phyloP scores from a whole-genome alignment of 345 rosid species.

The Psidium guajava region DNA sequence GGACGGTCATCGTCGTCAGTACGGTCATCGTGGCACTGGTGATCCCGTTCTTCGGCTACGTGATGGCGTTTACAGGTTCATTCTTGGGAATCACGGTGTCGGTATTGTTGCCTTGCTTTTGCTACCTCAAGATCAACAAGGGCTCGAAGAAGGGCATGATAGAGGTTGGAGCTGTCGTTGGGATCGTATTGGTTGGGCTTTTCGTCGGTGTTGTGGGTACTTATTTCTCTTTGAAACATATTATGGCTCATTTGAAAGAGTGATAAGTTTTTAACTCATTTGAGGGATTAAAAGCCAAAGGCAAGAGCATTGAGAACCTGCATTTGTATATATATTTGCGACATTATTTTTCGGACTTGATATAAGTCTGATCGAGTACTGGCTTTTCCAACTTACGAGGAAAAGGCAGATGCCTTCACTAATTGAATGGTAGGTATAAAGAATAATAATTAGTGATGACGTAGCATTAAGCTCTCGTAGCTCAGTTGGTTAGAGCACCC shows the following conservation, averaged over 20 bases:
- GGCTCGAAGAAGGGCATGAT: slow-evolving; percentile 17
- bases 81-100: slow-evolving; percentile 42
- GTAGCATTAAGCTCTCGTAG: neutral
- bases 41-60: slow-evolving; percentile 51
- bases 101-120: slow-evolving; percentile 45
- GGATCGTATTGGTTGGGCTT: slow-evolving; percentile 26
- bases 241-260: slow-evolving; percentile 22
- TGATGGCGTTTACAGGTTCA: slow-evolving; percentile 57
- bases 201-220: slow-evolving; percentile 33
- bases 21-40: slow-evolving; percentile 42
- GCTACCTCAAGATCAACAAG: slow-evolving; percentile 43
- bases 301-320: neutral
- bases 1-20: slow-evolving; percentile 39
- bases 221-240: slow-evolving; percentile 34
- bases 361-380: neutral
- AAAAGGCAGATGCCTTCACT: neutral
- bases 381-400: neutral
- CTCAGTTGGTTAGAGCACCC: slow-evolving; percentile 40
- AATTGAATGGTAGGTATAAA: fast-evolving
- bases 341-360: neutral
- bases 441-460: no score
- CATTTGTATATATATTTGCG: neutral
- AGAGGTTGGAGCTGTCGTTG: slow-evolving; percentile 18
- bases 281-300: neutral
- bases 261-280: neutral